Conservation (phyloP, 164 flowering plant species). For the Tetracentron sinense region DNA sequence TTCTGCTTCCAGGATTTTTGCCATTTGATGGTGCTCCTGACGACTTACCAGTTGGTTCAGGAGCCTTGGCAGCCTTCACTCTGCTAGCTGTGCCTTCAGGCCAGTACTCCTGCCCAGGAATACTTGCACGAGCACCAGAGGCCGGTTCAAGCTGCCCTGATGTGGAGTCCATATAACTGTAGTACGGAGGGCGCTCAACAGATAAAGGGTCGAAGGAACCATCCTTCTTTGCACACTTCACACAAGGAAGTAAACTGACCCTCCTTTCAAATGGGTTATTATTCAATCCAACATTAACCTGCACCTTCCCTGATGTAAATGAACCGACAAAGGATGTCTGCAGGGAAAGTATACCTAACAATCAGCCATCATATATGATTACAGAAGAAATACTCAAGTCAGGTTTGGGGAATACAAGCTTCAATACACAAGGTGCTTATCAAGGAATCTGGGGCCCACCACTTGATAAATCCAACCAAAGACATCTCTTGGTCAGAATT, state of each 20-base stretch:
- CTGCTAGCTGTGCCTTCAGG: conserved; percentile 89
- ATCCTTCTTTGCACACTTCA: conserved; percentile 71
- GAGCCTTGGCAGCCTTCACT: conserved; percentile 89
- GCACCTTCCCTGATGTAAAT: conserved; percentile 32
- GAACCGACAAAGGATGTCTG: conserved; percentile 49
- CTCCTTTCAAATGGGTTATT: conserved; percentile 15
- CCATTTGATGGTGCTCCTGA: conserved; percentile 75
- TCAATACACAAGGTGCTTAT: too few relatives aligned
- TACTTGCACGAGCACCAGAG: conserved; percentile 86
- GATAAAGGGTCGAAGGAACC: conserved; percentile 33
- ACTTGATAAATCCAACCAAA: too few relatives aligned
- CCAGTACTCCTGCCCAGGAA: conserved; percentile 84
- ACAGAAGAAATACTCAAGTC: too few relatives aligned
- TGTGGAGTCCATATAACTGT: conserved; percentile 71
- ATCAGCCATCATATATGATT: conserved; percentile 5
- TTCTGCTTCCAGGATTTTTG: conserved; percentile 85
- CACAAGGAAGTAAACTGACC: conserved; percentile 27
- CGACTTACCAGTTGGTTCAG: conserved; percentile 72
- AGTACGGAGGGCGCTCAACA: conserved; percentile 70
- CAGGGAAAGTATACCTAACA: not conserved
- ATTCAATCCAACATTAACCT: conserved; percentile 21
- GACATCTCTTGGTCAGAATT: too few relatives aligned
- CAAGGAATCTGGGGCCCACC: too few relatives aligned
- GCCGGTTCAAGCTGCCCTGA: conserved; percentile 93
- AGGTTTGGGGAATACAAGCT: too few relatives aligned